A percentile compares a stretch with the other conserved stretches of the same genome.
phyloP scores from a whole-genome alignment of 2,329 filamentous ascomycete species.

The Curvularia sp. region DNA sequence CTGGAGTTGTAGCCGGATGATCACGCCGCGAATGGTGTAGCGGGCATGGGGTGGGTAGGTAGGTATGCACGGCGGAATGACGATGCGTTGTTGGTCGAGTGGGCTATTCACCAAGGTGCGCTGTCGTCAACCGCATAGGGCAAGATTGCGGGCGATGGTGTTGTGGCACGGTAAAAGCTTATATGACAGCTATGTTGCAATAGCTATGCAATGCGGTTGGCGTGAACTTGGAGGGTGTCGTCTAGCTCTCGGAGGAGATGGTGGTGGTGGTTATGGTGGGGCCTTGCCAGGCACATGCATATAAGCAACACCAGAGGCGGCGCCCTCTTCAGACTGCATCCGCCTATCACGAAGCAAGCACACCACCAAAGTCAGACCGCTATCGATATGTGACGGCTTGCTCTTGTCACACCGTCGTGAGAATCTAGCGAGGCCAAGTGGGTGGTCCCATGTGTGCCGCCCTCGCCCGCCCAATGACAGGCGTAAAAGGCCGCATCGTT shows the following conservation, averaged over 20 bases:
- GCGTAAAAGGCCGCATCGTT: conserved; percentile 25
- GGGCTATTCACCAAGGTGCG: conserved; percentile 13
- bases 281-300: conserved; percentile 27
- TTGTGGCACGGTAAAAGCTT: conserved; percentile 14
- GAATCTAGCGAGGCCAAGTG: conserved; percentile 21
- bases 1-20: conserved; percentile 1
- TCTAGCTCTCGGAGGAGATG: conserved; percentile 1
- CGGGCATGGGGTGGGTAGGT: conserved; percentile 10
- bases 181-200: conserved; percentile 4
- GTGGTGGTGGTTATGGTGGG: conserved; percentile 2
- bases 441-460: conserved; percentile 40
- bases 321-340: conserved; percentile 12
- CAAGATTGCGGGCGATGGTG: conserved; percentile 13
- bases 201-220: conserved; percentile 10
- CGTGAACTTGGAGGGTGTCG: conserved; percentile 11
- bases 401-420: conserved; percentile 37
- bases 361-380: conserved; percentile 26
- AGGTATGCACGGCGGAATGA: conserved; percentile 14
- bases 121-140: conserved; percentile 15
- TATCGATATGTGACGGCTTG: conserved; percentile 14
- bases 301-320: conserved; percentile 23
- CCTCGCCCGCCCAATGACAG: conserved; percentile 30
- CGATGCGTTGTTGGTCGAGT: conserved; percentile 14
- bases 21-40: conserved; percentile 11
- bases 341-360: conserved; percentile 19